Conservation (phyloP, 495 filamentous ascomycete species). For the Podospora didyma region DNA sequence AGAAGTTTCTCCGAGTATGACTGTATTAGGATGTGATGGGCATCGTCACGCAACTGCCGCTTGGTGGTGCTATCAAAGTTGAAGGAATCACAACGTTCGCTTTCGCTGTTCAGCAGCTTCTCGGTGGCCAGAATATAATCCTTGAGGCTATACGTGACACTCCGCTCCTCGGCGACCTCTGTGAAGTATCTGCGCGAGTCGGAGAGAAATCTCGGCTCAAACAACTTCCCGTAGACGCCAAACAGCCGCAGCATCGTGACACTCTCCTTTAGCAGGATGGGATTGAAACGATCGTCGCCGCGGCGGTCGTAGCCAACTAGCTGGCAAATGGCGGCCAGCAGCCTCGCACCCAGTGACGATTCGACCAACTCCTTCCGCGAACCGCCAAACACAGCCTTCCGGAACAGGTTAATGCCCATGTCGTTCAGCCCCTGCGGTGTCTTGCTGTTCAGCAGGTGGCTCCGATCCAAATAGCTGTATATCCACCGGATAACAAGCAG, state of each 20-base stretch:
- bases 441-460: constrained; percentile 66
- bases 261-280: constrained; percentile 58
- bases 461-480: constrained; percentile 89
- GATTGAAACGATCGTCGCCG: constrained; percentile 46
- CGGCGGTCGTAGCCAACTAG: constrained; percentile 69
- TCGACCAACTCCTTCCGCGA: constrained; percentile 2
- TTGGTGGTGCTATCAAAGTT: constrained; percentile 79
- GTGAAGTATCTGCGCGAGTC: constrained; percentile 61
- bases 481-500: constrained; percentile 75
- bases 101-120: constrained; percentile 63
- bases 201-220: constrained; percentile 70
- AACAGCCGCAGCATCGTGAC: constrained; percentile 79
- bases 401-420: constrained; percentile 54
- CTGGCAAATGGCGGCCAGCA: constrained; percentile 70
- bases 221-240: constrained; percentile 68
- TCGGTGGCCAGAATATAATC: constrained; percentile 66
- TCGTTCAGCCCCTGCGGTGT: constrained; percentile 49
- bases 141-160: constrained; percentile 53
- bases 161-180: constrained; percentile 60
- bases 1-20: constrained; percentile 60
- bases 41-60: constrained; percentile 62
- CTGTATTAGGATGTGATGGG: constrained; percentile 64
- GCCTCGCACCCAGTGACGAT: constrained; percentile 46
- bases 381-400: constrained; percentile 54
- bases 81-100: constrained; percentile 68